Percentiles rank a stretch among this genome's conserved stretches.
These are phyloP conservation scores for Paraphoma sp. DNA, from an alignment of 2,329 filamentous ascomycete genomes.

Conservation along the genomic window DNA sequence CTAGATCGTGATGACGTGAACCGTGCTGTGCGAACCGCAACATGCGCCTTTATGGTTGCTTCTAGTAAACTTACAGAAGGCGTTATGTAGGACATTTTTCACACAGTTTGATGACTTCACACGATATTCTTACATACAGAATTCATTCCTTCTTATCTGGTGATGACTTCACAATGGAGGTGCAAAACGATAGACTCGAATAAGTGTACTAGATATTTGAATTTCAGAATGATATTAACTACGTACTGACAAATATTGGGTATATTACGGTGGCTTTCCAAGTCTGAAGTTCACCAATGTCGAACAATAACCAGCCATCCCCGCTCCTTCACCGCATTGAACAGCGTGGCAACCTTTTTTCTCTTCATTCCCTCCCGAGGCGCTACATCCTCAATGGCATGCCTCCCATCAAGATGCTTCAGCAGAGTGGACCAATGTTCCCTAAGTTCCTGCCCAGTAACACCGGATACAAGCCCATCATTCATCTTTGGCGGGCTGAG, in stretches of 20 bases:
- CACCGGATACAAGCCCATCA: slow-evolving; percentile 19
- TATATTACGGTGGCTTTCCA: not conserved
- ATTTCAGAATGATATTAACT: not conserved
- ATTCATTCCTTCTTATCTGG: too few species aligned
- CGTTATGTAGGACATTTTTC: too few species aligned
- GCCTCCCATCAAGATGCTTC: slow-evolving; percentile 87
- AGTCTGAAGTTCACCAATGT: slow-evolving; percentile 42
- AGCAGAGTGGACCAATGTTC: slow-evolving; percentile 75
- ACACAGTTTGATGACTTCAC: too few species aligned
- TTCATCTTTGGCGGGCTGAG: slow-evolving; percentile 29
- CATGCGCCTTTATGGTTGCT: not conserved
- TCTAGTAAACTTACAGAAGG: too few species aligned
- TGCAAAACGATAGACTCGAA: too few species aligned
- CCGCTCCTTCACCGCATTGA: slow-evolving; percentile 71
- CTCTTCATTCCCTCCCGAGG: slow-evolving; percentile 86
- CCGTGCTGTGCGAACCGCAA: not conserved
- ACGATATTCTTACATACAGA: too few species aligned
- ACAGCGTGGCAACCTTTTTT: slow-evolving; percentile 65
- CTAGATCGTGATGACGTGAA: slow-evolving; percentile 25
- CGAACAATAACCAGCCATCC: slow-evolving; percentile 61
- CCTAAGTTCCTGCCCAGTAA: slow-evolving; percentile 52
- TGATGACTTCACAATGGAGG: too few species aligned
- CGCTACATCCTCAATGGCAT: slow-evolving; percentile 84
- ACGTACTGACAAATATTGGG: not conserved
- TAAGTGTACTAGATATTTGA: too few species aligned